Base-by-base conservation (phyloP, 106 monocot genomes). In the Apostasia ramifera region DNA sequence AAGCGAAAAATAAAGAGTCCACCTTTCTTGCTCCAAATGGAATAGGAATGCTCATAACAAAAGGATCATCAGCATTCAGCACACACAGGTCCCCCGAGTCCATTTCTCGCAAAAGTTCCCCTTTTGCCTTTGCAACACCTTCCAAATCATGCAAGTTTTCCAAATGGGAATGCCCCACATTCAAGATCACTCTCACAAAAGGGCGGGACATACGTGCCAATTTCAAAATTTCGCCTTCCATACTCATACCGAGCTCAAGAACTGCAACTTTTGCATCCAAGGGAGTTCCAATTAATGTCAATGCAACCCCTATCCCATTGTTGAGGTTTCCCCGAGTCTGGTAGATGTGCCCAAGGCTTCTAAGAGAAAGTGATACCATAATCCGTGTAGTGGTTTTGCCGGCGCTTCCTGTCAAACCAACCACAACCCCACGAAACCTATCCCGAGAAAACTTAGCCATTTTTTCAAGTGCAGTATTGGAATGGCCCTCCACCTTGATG, bases 111-210 rank as follows among this genome's bases (percentile, higher is more conserved):
- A 80, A 45, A 7, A 80, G 49, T 66, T 80, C 80, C 54, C 80
- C 80, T 74, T 80, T 80, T 43, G 80, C 80, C 70, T 54, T 68
- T 14, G 80, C 80, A 74, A 80, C 70, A 47, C 70, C 69, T n/a
- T 51, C 66, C 63, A 80, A 70, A 46, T 66, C 70, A 13, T 50
- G 47, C 8, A 80, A 74, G n/a, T 59, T 45, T 47, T 80, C 64
- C 80, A 80, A 74, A 70, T 80, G 80, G 56, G 64, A 50, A 9
- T 69, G 51, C 3, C 57, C 64, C 3, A 80, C 80, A 59, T 80
- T 80, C 52, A 80, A 50, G 66, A 80, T 56, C 50, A 80, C 74
- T 69, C 80, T 69, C 55, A 80, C 74, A 1, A 63, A 53, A 7
- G 80, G 74, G 15, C 51, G 69, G 53, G 74, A 80, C 61, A 80